Evolutionary conservation across 768 basidiomycete genomes (phyloP), one percentile per base, ranked within the genome.

Genomic region (Sporobolomyces phaffii): DNA sequence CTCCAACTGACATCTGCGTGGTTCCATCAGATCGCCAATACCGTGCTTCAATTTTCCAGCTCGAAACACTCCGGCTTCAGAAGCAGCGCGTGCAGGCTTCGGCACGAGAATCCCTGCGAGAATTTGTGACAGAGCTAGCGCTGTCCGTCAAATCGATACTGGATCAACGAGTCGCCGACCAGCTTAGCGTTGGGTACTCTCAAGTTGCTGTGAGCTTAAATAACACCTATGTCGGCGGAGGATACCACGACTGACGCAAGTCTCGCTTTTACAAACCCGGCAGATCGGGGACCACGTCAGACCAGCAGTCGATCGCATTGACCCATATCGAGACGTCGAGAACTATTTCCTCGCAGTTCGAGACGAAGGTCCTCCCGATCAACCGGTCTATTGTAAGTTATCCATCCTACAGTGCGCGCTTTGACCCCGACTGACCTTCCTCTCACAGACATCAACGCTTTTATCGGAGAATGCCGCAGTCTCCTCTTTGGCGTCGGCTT

Each of bases 21-120:
- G 38, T 17, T 38, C 38, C 10, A 3, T 53, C 65, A 45, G 67
- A 72, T 43, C 71, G 70, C 44, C 65, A 72, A 50, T 72, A 72
- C 24, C 65, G 70, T 3, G 45, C 58, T 36, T 59, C 52, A 24
- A 59, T 72, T 26, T 72, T 68, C 60, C 72, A 65, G 20, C 63
- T 75, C 44, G 75, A 75, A 54, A 75, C 75, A 5, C 63, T 75
- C 6, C 65, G 73, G 4, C 53, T 74, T n/a, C 75, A 75, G 49
- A 64, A 69, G 43, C 52, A 60, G 22, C 67, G 73, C 18, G 73
- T 75, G 4, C 60, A 62, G 34, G 52, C 68, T 15, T 66, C 74
- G 4, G 68, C 72, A 14, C 31, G 60, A 17, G 47, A 56, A 43
- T 68, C 64, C 5, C 51, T 75, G 15, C 41, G 51, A 22, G 74